phyloP scores from a whole-genome alignment of 192 early-diverging fungal species.

The Rhizophagus sp. region DNA sequence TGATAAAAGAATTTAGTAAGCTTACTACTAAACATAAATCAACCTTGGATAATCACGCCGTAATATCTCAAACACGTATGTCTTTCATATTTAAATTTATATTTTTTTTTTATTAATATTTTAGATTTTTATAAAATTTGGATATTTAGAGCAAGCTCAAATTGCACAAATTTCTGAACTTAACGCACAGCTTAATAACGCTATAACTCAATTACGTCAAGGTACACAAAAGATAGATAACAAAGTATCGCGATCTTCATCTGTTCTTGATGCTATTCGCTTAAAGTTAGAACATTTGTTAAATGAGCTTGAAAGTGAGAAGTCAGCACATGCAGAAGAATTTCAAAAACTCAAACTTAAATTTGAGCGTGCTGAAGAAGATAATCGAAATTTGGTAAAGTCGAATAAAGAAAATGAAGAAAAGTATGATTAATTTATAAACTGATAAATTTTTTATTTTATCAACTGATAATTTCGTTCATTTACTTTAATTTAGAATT shows the following conservation, averaged over 20 bases:
- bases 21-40: background rate
- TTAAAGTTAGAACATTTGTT: background rate
- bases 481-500: constrained; percentile 5
- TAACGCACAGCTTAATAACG: background rate
- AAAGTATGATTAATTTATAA: background rate
- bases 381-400: background rate
- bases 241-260: background rate
- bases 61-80: constrained; percentile 6
- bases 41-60: background rate
- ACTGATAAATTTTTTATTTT: background rate
- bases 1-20: constrained; percentile 12
- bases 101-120: background rate
- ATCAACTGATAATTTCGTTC: background rate
- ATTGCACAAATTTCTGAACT: background rate
- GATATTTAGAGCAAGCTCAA: background rate
- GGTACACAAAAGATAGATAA: background rate
- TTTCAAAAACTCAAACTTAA: background rate
- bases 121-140: background rate
- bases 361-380: background rate
- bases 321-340: background rate
- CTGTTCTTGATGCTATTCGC: constrained; percentile 1
- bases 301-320: background rate
- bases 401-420: constrained; percentile 9
- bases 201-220: background rate
- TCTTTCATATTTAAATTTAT: constrained; percentile 4